These are phyloP conservation scores for Cenococcum geophilum DNA, from an alignment of 495 filamentous ascomycete species.

Conservation along the genomic window DNA sequence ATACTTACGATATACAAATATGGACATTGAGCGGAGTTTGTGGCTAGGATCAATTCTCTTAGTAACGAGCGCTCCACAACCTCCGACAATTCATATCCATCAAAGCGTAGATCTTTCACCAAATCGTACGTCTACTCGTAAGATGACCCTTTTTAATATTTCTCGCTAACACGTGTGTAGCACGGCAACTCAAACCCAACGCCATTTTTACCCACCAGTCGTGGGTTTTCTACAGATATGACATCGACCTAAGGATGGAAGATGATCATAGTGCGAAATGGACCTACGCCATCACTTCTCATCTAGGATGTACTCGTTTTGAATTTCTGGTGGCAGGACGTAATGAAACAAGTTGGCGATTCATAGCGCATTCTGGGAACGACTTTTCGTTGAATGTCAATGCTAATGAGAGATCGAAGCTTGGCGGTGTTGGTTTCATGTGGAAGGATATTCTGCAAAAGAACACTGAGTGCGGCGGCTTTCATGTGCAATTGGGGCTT, in stretches of 20 bases:
- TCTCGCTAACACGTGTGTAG: background rate
- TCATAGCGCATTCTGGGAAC: conserved; percentile 90
- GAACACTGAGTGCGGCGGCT: conserved; percentile 90
- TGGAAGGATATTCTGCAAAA: conserved; percentile 99
- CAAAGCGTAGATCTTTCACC: conserved; percentile 85
- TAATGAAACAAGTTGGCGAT: conserved; percentile 89
- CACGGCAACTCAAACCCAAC: conserved; percentile 72
- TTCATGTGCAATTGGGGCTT: conserved; percentile 85
- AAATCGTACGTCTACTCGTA: conserved; percentile 46
- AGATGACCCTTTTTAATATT: background rate
- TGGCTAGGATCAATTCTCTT: conserved; percentile 84
- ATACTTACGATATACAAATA: conserved; percentile 91
- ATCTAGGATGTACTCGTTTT: conserved; percentile 91
- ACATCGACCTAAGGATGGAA: conserved; percentile 85
- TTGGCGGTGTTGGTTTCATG: conserved; percentile 90
- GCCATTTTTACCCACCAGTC: conserved; percentile 82
- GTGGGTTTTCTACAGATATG: conserved; percentile 95
- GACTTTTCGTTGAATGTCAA: conserved; percentile 86
- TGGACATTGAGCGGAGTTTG: conserved; percentile 85
- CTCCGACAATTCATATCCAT: conserved; percentile 94
- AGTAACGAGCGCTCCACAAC: conserved; percentile 85
- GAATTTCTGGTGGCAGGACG: conserved; percentile 96
- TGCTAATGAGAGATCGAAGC: conserved; percentile 70
- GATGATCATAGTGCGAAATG: conserved; percentile 76
- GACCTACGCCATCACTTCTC: conserved; percentile 97